These are phyloP conservation scores for Leishmania turanica DNA, from an alignment of 208 protist species.

Conservation along the genomic window DNA sequence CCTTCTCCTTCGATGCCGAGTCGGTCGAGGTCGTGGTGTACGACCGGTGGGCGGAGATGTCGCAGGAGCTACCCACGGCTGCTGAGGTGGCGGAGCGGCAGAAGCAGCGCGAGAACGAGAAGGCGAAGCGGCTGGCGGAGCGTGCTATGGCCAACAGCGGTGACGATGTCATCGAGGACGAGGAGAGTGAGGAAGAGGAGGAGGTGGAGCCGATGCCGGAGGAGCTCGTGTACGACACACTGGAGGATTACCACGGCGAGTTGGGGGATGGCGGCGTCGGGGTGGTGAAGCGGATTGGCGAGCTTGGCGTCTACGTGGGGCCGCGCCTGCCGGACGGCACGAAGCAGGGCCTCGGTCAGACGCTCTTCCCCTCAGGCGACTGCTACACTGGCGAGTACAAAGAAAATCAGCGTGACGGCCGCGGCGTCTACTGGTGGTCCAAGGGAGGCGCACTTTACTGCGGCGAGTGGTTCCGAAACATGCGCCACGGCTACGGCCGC, in stretches of 20 bases:
- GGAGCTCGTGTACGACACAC: slow-evolving; percentile 81
- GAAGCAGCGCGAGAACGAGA: slow-evolving; percentile 64
- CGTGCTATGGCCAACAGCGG: slow-evolving; percentile 29
- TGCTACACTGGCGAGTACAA: slow-evolving; percentile 86
- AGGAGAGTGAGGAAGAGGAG: slow-evolving; percentile 78
- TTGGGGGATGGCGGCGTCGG: slow-evolving; percentile 72
- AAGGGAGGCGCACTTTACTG: slow-evolving; percentile 60
- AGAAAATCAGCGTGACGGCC: slow-evolving; percentile 78
- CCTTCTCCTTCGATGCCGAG: slow-evolving; percentile 82
- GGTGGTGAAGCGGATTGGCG: slow-evolving; percentile 86
- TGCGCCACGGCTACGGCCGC: slow-evolving; percentile 79
- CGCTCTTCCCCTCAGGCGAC: slow-evolving; percentile 86
- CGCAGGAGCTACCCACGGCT: slow-evolving; percentile 68
- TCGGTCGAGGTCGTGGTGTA: slow-evolving; percentile 76
- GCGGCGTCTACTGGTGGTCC: slow-evolving; percentile 84
- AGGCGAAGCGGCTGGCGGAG: slow-evolving; percentile 59
- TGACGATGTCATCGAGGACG: slow-evolving; percentile 33
- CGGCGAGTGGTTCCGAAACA: slow-evolving; percentile 68
- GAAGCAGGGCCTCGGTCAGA: slow-evolving; percentile 89
- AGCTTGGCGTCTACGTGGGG: slow-evolving; percentile 89
- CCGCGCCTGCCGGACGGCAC: slow-evolving; percentile 68
- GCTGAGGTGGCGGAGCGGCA: slow-evolving; percentile 79
- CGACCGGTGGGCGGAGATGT: slow-evolving; percentile 87
- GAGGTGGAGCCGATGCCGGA: slow-evolving; percentile 78
- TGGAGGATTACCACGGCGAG: slow-evolving; percentile 87